A percentile compares a stretch with the other conserved stretches of the same genome.
These are phyloP conservation scores for Cytospora schulzeri DNA, from an alignment of 2,329 filamentous ascomycete species.

Conservation along the genomic window DNA sequence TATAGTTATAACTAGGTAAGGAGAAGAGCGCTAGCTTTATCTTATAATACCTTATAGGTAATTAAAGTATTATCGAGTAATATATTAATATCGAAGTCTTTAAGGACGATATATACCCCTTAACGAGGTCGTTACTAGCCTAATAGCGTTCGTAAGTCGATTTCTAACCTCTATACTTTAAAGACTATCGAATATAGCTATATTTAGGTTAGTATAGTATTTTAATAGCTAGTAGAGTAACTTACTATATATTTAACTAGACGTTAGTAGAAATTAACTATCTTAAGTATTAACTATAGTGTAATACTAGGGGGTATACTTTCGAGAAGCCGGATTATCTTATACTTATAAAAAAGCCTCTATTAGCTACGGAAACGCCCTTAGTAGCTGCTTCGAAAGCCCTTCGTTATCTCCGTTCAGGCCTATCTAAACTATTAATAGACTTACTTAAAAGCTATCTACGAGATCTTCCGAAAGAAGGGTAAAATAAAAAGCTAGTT, in stretches of 20 bases:
- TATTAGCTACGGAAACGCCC: neutral
- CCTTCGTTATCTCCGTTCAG: too few species aligned
- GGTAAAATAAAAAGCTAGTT: neutral
- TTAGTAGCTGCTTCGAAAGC: too few species aligned
- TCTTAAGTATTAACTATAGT: neutral
- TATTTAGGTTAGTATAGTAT: neutral
- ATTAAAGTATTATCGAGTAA: too few species aligned
- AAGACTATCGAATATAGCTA: neutral
- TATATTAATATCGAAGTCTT: neutral
- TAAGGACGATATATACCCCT: neutral
- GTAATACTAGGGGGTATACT: too few species aligned
- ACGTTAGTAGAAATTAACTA: neutral
- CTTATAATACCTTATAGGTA: neutral
- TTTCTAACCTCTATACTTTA: neutral
- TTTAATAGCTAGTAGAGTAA: neutral
- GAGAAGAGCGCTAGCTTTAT: neutral
- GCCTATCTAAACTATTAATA: neutral
- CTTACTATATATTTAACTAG: neutral
- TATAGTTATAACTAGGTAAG: neutral
- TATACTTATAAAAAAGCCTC: neutral
- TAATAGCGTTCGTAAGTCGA: neutral
- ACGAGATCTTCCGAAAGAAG: neutral
- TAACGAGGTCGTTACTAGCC: neutral
- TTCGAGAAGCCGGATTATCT: too few species aligned
- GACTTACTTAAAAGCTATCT: neutral